Base-by-base conservation (phyloP, 805 yeast species). In the Myxozyma lipomycoides region DNA sequence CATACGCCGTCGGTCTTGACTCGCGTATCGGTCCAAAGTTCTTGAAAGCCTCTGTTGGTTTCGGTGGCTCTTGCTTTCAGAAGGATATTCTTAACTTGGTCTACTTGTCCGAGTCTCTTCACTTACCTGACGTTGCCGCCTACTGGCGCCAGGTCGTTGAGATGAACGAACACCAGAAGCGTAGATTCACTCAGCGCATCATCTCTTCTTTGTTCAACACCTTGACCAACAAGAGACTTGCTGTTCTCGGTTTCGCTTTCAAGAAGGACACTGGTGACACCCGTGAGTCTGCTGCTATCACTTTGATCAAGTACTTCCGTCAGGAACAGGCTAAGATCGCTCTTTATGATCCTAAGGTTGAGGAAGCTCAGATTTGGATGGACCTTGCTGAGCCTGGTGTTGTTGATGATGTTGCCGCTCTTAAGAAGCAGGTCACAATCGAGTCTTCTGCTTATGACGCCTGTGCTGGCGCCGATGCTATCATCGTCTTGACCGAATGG, bases 261-360 rank as follows among this genome's bases (percentile, higher is more conserved):
- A 63, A 63, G 62, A 63, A 63, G 55, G 65, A 63, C 51, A 63
- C 66, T 22, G 64, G 66, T 9, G 66, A 63, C 38, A 63, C 66
- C 22, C 59, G 66, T 39, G 66, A 63, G 50, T 62, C 66, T 10
- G 58, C 66, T 15, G 66, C 66, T 36, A 61, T 63, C 47, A 59
- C 65, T 17, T 40, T 63, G 44, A 54, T 61, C 48, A 53, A 57
- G 52, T 50, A 59, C 51, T 61, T 63, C 53, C 50, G 59, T 18
- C 58, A 62, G 51, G 65, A 62, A 46, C 61, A 56, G 49, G 64
- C 65, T 36, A 49, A 60, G 54, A 59, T 63, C 19, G 55, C 66
- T 34, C 49, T 63, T 45, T 63, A 61, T 50, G 66, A 63, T 52
- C 66, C 66, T 49, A 63, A 63, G 59, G 66, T 60, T 39, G 65